Evolutionary conservation across 768 basidiomycete genomes (phyloP).

Genomic region (Tricholomella constricta): DNA sequence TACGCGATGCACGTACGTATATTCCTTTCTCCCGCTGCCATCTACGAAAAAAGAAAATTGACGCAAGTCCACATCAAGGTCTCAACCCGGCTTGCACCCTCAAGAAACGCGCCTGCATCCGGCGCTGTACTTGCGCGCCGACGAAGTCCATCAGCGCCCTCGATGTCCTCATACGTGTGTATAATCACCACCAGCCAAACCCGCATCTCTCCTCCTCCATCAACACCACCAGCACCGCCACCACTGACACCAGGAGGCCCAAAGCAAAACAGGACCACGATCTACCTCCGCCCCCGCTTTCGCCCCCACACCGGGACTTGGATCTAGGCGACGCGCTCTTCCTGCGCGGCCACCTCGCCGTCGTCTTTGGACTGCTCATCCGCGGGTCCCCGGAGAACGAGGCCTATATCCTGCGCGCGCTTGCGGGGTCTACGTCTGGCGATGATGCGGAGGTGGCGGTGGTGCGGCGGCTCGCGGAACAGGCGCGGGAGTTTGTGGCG

Average conservation of each 20-base stretch:
- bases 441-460: slow-evolving; percentile 16
- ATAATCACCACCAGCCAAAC: slow-evolving; percentile 39
- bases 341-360: slow-evolving; percentile 72
- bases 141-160: slow-evolving; percentile 42
- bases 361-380: slow-evolving; percentile 67
- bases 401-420: slow-evolving; percentile 30
- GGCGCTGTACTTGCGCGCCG: slow-evolving; percentile 49
- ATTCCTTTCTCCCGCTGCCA: neutral
- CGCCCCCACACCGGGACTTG: neutral
- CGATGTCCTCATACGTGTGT: slow-evolving; percentile 52
- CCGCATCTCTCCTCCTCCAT: too few relatives aligned
- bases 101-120: slow-evolving; percentile 48
- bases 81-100: slow-evolving; percentile 54
- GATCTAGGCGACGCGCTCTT: slow-evolving; percentile 46
- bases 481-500: slow-evolving; percentile 50
- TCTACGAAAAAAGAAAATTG: neutral
- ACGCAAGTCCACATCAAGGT: slow-evolving; percentile 31
- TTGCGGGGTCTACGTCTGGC: slow-evolving; percentile 17
- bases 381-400: slow-evolving; percentile 38
- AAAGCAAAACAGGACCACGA: slow-evolving; percentile 30
- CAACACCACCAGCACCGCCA: neutral
- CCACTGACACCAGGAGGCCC: neutral
- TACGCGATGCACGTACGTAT: slow-evolving; percentile 53
- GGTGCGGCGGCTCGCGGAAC: slow-evolving; percentile 38
- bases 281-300: slow-evolving; percentile 12